phyloP scores from a whole-genome alignment of 1,284 basidiomycete species.

The Porogramme epimiltina region DNA sequence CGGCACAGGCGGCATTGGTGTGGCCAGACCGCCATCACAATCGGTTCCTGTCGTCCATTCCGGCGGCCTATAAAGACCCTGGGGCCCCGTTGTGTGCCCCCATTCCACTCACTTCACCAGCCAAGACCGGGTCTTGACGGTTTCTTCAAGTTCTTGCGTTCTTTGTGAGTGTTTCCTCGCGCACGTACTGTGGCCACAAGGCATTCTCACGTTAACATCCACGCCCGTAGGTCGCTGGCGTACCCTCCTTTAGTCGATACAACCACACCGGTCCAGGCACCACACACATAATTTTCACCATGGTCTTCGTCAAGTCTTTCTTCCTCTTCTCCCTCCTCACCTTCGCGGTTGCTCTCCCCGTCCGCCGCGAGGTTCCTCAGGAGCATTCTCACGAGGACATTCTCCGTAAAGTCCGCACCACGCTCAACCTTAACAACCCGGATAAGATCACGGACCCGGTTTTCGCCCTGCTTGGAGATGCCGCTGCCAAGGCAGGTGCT shows the following conservation, averaged over 20 bases:
- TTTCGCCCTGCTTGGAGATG: conserved; percentile 65
- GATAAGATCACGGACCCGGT: conserved; percentile 62
- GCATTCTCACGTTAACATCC: not conserved
- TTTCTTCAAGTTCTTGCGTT: conserved; percentile 30
- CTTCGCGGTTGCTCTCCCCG: conserved; percentile 41
- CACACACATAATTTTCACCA: conserved; percentile 31
- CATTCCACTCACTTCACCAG: conserved; percentile 38
- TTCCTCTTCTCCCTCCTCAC: conserved; percentile 35
- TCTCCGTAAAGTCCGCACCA: conserved; percentile 49
- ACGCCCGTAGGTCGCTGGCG: conserved; percentile 30
- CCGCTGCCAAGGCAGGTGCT: conserved; percentile 54
- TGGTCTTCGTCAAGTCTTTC: conserved; percentile 46
- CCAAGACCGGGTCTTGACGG: conserved; percentile 60
- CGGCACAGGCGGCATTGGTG: too few relatives aligned
- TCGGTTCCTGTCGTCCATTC: too few relatives aligned
- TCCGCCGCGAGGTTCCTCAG: conserved; percentile 67
- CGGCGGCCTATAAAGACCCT: not conserved
- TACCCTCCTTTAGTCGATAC: conserved; percentile 27
- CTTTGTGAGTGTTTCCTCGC: conserved; percentile 13
- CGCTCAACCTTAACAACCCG: conserved; percentile 59
- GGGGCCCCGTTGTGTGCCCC: conserved; percentile 14
- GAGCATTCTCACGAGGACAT: conserved; percentile 69
- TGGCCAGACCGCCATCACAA: too few relatives aligned
- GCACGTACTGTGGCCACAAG: too few relatives aligned
- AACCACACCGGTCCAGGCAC: conserved; percentile 22